phyloP scores from a whole-genome alignment of 2,329 filamentous ascomycete genomes.

The Emergomyces pasteurianus region DNA sequence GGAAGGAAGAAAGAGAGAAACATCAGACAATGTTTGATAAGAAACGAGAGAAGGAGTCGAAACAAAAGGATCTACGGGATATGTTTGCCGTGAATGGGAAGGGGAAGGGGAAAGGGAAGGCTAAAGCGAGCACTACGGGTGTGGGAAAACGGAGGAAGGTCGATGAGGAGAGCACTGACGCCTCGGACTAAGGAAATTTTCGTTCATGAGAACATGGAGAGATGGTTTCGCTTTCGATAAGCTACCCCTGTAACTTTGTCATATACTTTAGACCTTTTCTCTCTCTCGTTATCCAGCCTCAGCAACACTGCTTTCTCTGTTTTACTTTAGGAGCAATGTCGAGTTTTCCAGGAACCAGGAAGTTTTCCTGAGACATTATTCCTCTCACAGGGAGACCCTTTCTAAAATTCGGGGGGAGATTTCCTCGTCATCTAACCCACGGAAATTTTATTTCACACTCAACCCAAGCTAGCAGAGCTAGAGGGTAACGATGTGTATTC shows the following conservation, averaged over 20 bases:
- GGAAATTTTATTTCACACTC: background rate
- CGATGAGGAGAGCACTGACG: background rate
- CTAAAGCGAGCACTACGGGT: background rate
- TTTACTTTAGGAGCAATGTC: background rate
- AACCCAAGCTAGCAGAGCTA: background rate
- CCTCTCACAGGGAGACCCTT: background rate
- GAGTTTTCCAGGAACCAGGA: too few relatives aligned
- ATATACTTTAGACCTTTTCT: too few relatives aligned
- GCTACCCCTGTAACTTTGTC: background rate
- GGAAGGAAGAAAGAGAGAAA: constrained; percentile 58
- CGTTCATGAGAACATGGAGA: background rate
- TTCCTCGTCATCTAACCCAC: background rate
- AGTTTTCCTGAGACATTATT: too few relatives aligned
- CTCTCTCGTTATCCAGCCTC: background rate
- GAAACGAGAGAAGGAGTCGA: constrained; percentile 48
- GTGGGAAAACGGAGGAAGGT: background rate
- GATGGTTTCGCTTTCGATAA: background rate
- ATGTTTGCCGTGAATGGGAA: constrained; percentile 13
- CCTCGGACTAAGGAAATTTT: background rate
- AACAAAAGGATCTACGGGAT: constrained; percentile 31
- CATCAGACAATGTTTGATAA: constrained; percentile 69
- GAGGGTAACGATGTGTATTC: background rate
- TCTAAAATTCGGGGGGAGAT: background rate
- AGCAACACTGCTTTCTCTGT: background rate
- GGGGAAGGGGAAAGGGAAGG: background rate